Evolutionary conservation across 75 land plant species (phyloP).

Genomic region (Pinus albicaulis): DNA sequence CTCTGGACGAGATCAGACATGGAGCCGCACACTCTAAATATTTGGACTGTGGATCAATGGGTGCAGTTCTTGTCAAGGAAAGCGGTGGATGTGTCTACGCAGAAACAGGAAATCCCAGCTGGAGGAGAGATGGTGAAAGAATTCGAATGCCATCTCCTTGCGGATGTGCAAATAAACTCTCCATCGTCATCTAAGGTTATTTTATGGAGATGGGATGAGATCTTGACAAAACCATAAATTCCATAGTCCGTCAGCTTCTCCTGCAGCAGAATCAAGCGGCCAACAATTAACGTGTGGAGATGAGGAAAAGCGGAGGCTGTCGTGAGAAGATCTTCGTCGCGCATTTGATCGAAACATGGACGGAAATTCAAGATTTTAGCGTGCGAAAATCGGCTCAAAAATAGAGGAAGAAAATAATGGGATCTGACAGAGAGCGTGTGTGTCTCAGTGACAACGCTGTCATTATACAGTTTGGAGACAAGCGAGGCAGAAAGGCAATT

Average conservation of each 20-base stretch:
- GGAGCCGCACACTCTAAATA: too few species aligned
- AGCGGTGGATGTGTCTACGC: too few species aligned
- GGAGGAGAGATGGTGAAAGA: too few species aligned
- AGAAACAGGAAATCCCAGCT: too few species aligned
- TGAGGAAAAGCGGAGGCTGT: constrained; percentile 2
- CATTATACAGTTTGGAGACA: constrained; percentile 36
- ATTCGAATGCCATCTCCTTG: too few species aligned
- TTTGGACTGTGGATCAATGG: too few species aligned
- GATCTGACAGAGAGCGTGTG: constrained; percentile 20
- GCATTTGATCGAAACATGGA: constrained; percentile 21
- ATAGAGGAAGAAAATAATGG: neutral
- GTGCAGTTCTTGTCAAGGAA: too few species aligned
- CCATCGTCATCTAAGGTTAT: too few species aligned
- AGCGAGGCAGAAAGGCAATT: constrained; percentile 32
- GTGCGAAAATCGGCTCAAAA: constrained; percentile 16
- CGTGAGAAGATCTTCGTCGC: constrained; percentile 18
- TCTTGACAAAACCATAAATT: constrained; percentile 17
- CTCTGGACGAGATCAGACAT: too few species aligned
- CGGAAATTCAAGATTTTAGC: constrained; percentile 15
- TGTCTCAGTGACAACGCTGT: constrained; percentile 13
- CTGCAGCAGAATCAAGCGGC: constrained; percentile 17
- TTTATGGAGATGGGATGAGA: constrained; percentile 10
- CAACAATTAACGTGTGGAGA: constrained; percentile 13
- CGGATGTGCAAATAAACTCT: too few species aligned
- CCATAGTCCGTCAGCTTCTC: constrained; percentile 20